Evolutionary conservation across 306 rosid species (phyloP), one percentile per base, ranked within the genome.

Genomic region (Quercus alba): DNA sequence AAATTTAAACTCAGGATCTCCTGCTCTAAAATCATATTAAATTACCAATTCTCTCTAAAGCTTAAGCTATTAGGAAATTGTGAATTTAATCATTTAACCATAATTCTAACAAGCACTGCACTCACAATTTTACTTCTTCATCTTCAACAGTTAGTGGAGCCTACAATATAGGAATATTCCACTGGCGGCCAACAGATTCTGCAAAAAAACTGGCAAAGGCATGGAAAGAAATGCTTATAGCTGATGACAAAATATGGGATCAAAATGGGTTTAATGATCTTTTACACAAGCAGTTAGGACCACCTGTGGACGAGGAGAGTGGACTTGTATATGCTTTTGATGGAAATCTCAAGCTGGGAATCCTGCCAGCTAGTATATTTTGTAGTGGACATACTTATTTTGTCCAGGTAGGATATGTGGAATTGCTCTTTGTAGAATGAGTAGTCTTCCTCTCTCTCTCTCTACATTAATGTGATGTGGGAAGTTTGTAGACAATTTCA

Each of bases 351-450:
- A 94, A 92, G 90, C 88, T 94, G 30, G 98, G 97, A 85, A 75
- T 94, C 80, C 81, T 94, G 80, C 98, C 97, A 28, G 94, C 97
- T 35, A 92, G 97, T 83, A 88, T 94, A 74, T 92, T 92, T 88
- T 94, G 97, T 51, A 91, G 98, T 70, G 97, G 98, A n/a, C 98
- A 94, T 82, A 92, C 98, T 23, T 94, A 91, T 89, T 94, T 94
- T 87, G 97, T 94, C 72, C 98, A 94, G 97, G 98, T 91, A 61
- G 70, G 78, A 82, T 64, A 64, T 78, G 17, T 77, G 66, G 33
- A 85, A 41, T 57, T 68, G 23, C 52, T 58, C 78, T 77, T 74
- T 62, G 41, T n/a, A 44, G 25, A 25, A 75, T 41, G 30, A 15
- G 15, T 30, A 21, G 49, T 30, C 56, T 74, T 62, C 19, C 26